Percentiles rank a stretch among this genome's conserved stretches.
Evolutionary conservation across 495 filamentous ascomycete species (phyloP).

Genomic region (Penicillium parvum): DNA sequence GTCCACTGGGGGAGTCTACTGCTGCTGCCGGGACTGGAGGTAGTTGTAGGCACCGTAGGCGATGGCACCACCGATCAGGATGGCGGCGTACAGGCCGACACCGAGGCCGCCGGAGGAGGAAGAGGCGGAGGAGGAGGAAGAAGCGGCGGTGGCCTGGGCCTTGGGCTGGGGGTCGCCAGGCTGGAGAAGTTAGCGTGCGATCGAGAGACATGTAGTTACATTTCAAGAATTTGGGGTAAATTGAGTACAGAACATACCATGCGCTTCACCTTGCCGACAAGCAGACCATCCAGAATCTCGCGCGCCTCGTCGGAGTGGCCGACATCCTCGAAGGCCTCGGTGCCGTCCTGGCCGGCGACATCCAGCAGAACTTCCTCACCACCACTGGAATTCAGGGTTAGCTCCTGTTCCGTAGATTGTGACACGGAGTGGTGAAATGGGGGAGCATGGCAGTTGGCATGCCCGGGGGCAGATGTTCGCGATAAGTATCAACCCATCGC

Average conservation of each 20-base stretch:
- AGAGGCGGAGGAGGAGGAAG: slow-evolving; percentile 46
- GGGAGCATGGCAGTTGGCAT: no score
- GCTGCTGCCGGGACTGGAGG: slow-evolving; percentile 55
- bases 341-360: slow-evolving; percentile 92
- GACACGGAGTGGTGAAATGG: neutral
- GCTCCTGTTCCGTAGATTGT: neutral
- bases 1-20: no score
- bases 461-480: neutral
- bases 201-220: no score
- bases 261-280: slow-evolving; percentile 80
- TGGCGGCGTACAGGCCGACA: slow-evolving; percentile 74
- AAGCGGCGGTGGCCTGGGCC: slow-evolving; percentile 47
- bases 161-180: slow-evolving; percentile 80
- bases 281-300: slow-evolving; percentile 78
- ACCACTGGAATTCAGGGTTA: slow-evolving; percentile 55
- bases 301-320: slow-evolving; percentile 98
- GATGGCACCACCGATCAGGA: slow-evolving; percentile 70
- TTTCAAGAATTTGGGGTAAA: no score
- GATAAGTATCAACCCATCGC: slow-evolving; percentile 1
- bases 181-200: slow-evolving; percentile 40
- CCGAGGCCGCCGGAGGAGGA: slow-evolving; percentile 55
- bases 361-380: slow-evolving; percentile 98
- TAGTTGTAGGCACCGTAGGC: slow-evolving; percentile 89
- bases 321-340: slow-evolving; percentile 98
- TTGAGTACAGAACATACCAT: slow-evolving; percentile 52